A percentile compares a stretch with the other conserved stretches of the same genome.
Conservation (phyloP, 2,329 filamentous ascomycete genomes). For the Fusarium agapanthi region DNA sequence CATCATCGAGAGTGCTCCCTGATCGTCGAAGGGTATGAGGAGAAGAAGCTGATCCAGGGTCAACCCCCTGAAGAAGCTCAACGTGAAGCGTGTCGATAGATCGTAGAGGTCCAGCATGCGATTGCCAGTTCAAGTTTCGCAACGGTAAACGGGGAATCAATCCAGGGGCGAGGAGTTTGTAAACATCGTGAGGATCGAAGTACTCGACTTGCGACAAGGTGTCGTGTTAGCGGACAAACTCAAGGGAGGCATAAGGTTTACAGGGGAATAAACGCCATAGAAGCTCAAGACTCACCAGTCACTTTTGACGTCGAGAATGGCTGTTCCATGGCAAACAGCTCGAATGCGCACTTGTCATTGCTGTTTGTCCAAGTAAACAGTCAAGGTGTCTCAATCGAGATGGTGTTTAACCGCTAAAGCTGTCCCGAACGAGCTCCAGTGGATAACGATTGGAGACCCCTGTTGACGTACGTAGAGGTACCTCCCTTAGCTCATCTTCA, state of each 20-base stretch:
- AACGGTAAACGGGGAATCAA: slow-evolving; percentile 83
- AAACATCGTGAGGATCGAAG: slow-evolving; percentile 90
- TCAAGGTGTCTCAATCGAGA: slow-evolving; percentile 20
- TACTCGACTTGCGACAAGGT: slow-evolving; percentile 78
- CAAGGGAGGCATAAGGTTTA: not conserved
- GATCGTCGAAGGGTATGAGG: slow-evolving; percentile 45
- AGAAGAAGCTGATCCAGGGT: slow-evolving; percentile 51
- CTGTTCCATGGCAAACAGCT: slow-evolving; percentile 65
- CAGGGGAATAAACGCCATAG: not conserved
- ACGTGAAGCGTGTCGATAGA: slow-evolving; percentile 94
- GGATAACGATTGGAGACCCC: slow-evolving; percentile 10
- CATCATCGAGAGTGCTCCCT: slow-evolving; percentile 59
- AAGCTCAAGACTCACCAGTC: slow-evolving; percentile 62
- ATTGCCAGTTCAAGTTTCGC: slow-evolving; percentile 96
- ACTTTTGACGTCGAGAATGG: slow-evolving; percentile 79
- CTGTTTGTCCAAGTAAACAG: slow-evolving; percentile 33
- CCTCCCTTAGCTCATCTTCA: slow-evolving; percentile 36
- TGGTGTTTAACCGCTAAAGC: slow-evolving; percentile 31
- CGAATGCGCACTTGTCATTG: slow-evolving; percentile 42
- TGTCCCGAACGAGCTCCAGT: slow-evolving; percentile 38
- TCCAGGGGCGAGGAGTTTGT: slow-evolving; percentile 80
- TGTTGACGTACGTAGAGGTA: slow-evolving; percentile 28
- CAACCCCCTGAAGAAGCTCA: slow-evolving; percentile 76
- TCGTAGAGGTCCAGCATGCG: slow-evolving; percentile 86
- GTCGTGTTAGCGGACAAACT: slow-evolving; percentile 28